Evolutionary conservation across 225 moss, liverwort and hornwort genomes (phyloP).

Genomic region (Physcomitrellopsis africana): DNA sequence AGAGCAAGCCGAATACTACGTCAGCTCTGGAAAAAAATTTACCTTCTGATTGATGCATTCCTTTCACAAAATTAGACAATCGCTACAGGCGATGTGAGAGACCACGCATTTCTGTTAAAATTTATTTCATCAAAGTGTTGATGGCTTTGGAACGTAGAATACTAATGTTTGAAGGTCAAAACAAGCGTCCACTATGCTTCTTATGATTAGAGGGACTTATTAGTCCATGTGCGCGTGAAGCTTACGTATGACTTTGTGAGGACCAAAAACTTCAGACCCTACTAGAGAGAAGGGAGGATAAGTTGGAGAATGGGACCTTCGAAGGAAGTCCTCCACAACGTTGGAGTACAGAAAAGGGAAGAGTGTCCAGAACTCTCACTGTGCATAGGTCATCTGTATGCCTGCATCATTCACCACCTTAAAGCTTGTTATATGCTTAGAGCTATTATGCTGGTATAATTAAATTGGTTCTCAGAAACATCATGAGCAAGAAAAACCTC

Average conservation of each 20-base stretch:
- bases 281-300: background rate
- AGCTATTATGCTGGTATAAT: background rate
- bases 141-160: background rate
- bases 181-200: background rate
- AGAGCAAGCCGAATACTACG: background rate
- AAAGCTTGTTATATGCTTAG: background rate
- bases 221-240: background rate
- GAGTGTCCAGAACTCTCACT: constrained; percentile 64
- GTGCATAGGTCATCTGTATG: constrained; percentile 66
- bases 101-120: background rate
- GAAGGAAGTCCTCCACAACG: constrained; percentile 67
- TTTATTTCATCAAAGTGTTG: background rate
- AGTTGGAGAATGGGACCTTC: constrained; percentile 34
- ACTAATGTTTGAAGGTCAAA: background rate
- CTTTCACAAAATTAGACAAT: background rate
- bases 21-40: no score
- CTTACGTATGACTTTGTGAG: background rate
- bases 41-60: background rate
- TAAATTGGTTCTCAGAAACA: background rate
- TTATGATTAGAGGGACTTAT: background rate
- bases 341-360: constrained; percentile 54
- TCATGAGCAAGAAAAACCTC: constrained; percentile 12
- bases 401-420: constrained; percentile 42
- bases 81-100: background rate
- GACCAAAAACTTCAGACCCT: background rate